Percentiles rank a stretch among this genome's conserved stretches.
These are phyloP conservation scores for Claviceps africana DNA, from an alignment of 2,329 filamentous ascomycete genomes.

Conservation along the genomic window DNA sequence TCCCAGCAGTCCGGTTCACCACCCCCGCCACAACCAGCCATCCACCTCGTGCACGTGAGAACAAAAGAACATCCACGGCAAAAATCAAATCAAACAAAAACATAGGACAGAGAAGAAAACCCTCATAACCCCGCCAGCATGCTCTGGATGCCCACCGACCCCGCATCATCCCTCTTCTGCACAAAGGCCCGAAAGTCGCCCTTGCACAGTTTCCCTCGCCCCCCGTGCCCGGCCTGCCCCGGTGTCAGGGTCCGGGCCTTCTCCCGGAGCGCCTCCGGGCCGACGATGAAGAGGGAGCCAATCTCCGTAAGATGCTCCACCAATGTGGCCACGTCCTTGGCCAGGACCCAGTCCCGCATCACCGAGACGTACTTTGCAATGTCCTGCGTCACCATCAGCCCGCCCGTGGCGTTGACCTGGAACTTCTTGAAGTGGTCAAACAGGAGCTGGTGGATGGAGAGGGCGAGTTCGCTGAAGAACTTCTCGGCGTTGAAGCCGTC, in stretches of 20 bases:
- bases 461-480: slow-evolving; percentile 71
- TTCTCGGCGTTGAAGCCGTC: slow-evolving; percentile 72
- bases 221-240: slow-evolving; percentile 26
- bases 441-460: slow-evolving; percentile 62
- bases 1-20: too few relatives aligned
- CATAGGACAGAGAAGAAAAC: background rate
- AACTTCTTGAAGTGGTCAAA: slow-evolving; percentile 94
- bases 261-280: slow-evolving; percentile 62
- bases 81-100: background rate
- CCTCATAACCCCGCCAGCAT: slow-evolving; percentile 50
- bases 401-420: slow-evolving; percentile 81
- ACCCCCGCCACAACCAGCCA: background rate
- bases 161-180: slow-evolving; percentile 68
- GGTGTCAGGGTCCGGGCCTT: slow-evolving; percentile 46
- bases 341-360: slow-evolving; percentile 66
- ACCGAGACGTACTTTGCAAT: slow-evolving; percentile 86
- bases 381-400: slow-evolving; percentile 90
- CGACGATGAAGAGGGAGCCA: slow-evolving; percentile 89
- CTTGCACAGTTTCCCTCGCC: slow-evolving; percentile 41
- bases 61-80: background rate
- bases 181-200: slow-evolving; percentile 74
- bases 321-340: slow-evolving; percentile 50
- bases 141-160: slow-evolving; percentile 67
- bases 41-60: background rate
- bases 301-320: slow-evolving; percentile 87